Percentiles rank a stretch among this genome's conserved stretches.
These are phyloP conservation scores for Trichophyton mentagrophytes DNA, from an alignment of 2,329 filamentous ascomycete genomes.

Conservation along the genomic window DNA sequence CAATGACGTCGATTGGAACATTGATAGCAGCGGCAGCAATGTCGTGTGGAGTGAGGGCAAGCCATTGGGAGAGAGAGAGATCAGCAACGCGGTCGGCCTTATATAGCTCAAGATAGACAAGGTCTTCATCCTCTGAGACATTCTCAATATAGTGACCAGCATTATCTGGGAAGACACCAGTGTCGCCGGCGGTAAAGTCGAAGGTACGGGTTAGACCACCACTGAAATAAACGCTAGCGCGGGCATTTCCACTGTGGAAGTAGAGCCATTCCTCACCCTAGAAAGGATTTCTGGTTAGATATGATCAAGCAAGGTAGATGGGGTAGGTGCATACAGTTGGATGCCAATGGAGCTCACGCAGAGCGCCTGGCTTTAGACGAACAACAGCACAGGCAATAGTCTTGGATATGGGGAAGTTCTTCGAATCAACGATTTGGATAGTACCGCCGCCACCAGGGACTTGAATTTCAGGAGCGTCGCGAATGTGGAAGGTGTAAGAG, in stretches of 20 bases:
- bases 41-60: conserved; percentile 52
- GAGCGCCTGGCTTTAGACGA: conserved; percentile 48
- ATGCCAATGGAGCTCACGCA: conserved; percentile 59
- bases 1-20: conserved; percentile 44
- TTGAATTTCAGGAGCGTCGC: conserved; percentile 42
- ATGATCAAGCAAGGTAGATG: not conserved
- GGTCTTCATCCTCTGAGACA: conserved; percentile 48
- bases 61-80: conserved; percentile 55
- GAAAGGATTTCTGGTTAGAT: not conserved
- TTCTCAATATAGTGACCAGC: conserved; percentile 57
- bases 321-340: conserved; percentile 41
- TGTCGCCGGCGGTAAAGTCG: conserved; percentile 54
- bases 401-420: conserved; percentile 53
- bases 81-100: conserved; percentile 55
- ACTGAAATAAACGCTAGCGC: conserved; percentile 54
- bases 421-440: conserved; percentile 52
- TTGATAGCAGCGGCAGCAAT: conserved; percentile 50
- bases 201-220: conserved; percentile 50
- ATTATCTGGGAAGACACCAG: conserved; percentile 56
- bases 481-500: conserved; percentile 50
- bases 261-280: conserved; percentile 60
- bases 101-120: conserved; percentile 58
- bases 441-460: conserved; percentile 51
- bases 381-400: conserved; percentile 55
- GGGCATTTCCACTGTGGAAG: conserved; percentile 50